Percentiles rank a stretch among this genome's conserved stretches.
These are phyloP conservation scores for Rhodamnia argentea DNA, from an alignment of 345 rosid species.

Conservation along the genomic window DNA sequence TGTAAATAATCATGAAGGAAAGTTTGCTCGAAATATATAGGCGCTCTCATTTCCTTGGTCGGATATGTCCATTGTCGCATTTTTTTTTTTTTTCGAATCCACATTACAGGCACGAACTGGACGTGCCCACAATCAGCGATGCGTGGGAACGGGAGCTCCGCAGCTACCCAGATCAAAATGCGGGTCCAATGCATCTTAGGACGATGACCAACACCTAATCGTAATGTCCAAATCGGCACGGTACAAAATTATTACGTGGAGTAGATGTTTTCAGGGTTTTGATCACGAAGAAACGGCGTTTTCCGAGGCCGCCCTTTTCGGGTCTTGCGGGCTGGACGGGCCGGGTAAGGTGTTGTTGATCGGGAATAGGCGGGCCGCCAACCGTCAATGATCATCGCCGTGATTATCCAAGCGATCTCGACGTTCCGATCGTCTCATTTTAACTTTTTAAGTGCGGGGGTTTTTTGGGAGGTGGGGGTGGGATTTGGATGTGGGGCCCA, in stretches of 20 bases:
- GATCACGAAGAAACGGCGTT: background rate
- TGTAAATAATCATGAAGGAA: no score
- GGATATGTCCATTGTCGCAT: no score
- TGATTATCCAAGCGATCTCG: no score
- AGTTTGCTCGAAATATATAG: no score
- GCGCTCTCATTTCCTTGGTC: no score
- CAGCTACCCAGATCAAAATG: no score
- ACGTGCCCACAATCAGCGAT: background rate
- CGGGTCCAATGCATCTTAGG: no score
- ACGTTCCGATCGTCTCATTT: background rate
- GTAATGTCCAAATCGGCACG: rapidly evolving
- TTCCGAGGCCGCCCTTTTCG: background rate
- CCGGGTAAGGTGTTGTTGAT: background rate
- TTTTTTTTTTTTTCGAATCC: background rate
- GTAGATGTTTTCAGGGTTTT: background rate
- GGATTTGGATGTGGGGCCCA: conserved; percentile 23
- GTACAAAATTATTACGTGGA: rapidly evolving
- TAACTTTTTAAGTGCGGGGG: no score
- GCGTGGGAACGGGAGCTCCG: background rate
- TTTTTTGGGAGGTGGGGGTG: no score
- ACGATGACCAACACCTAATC: rapidly evolving
- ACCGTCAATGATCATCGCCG: no score
- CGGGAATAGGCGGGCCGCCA: background rate
- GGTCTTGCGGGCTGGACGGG: background rate
- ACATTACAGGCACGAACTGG: background rate